Percentiles rank a stretch among this genome's conserved stretches.
phyloP scores from a whole-genome alignment of 768 basidiomycete species.

The Mycena filopes region DNA sequence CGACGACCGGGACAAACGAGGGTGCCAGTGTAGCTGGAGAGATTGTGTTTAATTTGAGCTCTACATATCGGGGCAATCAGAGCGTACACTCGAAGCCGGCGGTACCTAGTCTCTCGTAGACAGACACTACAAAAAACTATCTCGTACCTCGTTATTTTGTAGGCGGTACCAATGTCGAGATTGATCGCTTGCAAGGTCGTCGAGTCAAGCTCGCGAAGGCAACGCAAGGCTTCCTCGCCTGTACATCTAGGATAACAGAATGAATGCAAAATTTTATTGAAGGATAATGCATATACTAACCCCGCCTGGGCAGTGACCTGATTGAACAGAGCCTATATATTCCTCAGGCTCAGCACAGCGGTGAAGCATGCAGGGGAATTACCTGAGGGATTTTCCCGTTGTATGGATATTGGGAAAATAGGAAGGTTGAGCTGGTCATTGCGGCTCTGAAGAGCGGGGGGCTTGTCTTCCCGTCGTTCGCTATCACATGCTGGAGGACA shows the following conservation, averaged over 20 bases:
- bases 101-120: no score
- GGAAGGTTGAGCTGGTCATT: constrained; percentile 43
- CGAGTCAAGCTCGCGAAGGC: constrained; percentile 14
- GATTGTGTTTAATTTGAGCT: no score
- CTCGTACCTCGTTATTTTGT: no score
- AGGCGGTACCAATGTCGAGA: constrained; percentile 11
- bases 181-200: constrained; percentile 36
- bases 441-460: constrained; percentile 41
- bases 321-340: constrained; percentile 6
- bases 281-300: constrained; percentile 19
- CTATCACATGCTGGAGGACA: constrained; percentile 46
- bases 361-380: neutral
- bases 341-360: no score
- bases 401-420: constrained; percentile 45
- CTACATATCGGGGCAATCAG: no score
- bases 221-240: neutral
- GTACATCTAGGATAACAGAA: neutral
- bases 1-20: constrained; percentile 46
- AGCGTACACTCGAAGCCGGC: constrained; percentile 38
- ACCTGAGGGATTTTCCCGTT: constrained; percentile 38
- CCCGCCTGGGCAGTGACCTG: constrained; percentile 14
- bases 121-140: no score
- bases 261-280: neutral
- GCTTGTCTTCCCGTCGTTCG: constrained; percentile 43
- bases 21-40: neutral